Evolutionary conservation across 73 alveolate species (phyloP).

Genomic region (Blepharisma japonicum): DNA sequence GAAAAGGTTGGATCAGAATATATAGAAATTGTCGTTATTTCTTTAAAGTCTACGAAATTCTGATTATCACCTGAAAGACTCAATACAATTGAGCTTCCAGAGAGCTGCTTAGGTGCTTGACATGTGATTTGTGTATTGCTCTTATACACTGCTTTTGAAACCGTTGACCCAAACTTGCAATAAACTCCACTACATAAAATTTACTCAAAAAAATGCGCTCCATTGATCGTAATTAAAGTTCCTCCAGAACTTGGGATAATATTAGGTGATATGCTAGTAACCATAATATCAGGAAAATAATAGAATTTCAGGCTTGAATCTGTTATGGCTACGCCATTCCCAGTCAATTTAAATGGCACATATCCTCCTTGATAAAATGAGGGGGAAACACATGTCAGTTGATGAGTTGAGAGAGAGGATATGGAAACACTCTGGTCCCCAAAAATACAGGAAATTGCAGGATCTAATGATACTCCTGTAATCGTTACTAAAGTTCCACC

Average conservation of each 20-base stretch:
- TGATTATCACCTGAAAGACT: not conserved
- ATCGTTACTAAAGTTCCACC: slow-evolving; percentile 28
- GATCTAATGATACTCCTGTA: slow-evolving; percentile 2
- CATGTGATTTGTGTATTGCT: not conserved
- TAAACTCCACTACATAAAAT: not conserved
- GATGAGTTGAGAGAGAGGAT: not conserved
- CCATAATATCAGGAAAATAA: not conserved
- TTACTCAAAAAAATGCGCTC: not conserved
- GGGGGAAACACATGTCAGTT: not conserved
- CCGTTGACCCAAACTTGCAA: not conserved
- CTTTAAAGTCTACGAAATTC: not conserved
- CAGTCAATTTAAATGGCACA: not conserved
- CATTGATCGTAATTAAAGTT: not conserved
- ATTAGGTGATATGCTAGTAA: not conserved
- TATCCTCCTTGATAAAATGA: not conserved
- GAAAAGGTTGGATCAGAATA: not conserved
- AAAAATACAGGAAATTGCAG: not conserved
- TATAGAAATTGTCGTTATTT: not conserved
- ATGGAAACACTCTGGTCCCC: not conserved
- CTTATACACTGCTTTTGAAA: not conserved
- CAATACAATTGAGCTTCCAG: not conserved
- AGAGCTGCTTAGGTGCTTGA: not conserved
- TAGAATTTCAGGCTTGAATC: not conserved
- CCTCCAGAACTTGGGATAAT: not conserved
- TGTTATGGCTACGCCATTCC: not conserved